phyloP scores from a whole-genome alignment of 192 early-diverging fungal species.

The Kappamyces sp. region DNA sequence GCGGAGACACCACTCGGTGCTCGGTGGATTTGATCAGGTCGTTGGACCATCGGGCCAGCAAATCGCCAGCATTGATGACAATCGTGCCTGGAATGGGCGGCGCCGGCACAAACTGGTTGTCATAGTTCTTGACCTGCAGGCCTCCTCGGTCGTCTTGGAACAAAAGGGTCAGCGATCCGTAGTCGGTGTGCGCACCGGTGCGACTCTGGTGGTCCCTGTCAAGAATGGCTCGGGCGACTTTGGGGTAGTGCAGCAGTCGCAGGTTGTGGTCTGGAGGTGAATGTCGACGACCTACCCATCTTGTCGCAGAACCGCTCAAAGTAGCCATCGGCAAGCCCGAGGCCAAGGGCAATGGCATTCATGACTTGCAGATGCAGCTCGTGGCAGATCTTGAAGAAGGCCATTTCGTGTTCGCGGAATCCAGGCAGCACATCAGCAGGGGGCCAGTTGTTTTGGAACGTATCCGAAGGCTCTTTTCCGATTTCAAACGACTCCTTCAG shows the following conservation, averaged over 20 bases:
- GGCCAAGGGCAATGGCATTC: slow-evolving; percentile 54
- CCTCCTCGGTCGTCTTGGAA: slow-evolving; percentile 58
- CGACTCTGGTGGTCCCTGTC: slow-evolving; percentile 29
- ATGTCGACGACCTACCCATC: slow-evolving; percentile 32
- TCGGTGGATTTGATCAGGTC: slow-evolving; percentile 2
- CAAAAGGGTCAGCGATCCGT: slow-evolving; percentile 61
- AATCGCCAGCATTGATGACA: slow-evolving; percentile 41
- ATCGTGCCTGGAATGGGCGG: slow-evolving; percentile 50
- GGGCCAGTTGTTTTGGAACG: slow-evolving; percentile 10
- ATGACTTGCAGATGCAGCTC: slow-evolving; percentile 41
- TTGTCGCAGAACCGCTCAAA: neutral
- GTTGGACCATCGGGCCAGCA: slow-evolving; percentile 22
- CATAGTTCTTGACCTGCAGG: slow-evolving; percentile 23
- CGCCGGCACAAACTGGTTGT: slow-evolving; percentile 49
- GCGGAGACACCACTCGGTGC: slow-evolving; percentile 6
- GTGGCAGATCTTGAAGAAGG: slow-evolving; percentile 18
- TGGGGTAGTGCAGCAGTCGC: slow-evolving; percentile 60
- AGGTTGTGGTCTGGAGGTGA: slow-evolving; percentile 38
- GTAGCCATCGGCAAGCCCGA: slow-evolving; percentile 41
- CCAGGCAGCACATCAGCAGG: neutral
- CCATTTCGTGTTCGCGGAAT: neutral
- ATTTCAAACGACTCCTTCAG: slow-evolving; percentile 16
- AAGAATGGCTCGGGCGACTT: slow-evolving; percentile 20
- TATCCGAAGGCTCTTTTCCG: slow-evolving; percentile 10
- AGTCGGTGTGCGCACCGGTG: slow-evolving; percentile 54